Conservation (phyloP, 2,329 filamentous ascomycete genomes). For the Gyromitra esculenta region DNA sequence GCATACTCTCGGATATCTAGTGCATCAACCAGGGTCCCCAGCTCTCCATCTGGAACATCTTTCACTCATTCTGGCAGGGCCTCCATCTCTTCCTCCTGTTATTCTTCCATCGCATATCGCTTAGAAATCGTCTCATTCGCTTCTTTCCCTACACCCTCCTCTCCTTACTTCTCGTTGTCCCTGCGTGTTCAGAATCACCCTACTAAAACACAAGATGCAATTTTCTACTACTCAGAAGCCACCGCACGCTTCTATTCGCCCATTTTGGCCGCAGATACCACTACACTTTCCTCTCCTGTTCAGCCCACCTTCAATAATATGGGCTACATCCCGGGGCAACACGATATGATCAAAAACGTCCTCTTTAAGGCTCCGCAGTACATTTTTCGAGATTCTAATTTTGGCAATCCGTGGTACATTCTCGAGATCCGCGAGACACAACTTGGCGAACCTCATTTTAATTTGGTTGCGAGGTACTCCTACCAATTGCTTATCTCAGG, state of each 20-base stretch:
- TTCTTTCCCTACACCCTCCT: slow-evolving; percentile 2
- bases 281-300: not conserved
- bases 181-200: slow-evolving; percentile 12
- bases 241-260: slow-evolving; percentile 13
- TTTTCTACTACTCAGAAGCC: slow-evolving; percentile 24
- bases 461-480: slow-evolving; percentile 31
- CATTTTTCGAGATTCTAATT: slow-evolving; percentile 39
- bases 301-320: not conserved
- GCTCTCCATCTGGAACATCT: not conserved
- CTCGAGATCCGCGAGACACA: slow-evolving; percentile 40
- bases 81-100: not conserved
- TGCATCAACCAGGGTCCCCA: not conserved
- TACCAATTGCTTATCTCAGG: slow-evolving; percentile 46
- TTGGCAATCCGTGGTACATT: slow-evolving; percentile 45
- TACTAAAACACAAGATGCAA: slow-evolving; percentile 20
- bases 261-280: not conserved
- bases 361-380: slow-evolving; percentile 32
- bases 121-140: slow-evolving; percentile 29
- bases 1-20: not conserved
- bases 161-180: slow-evolving; percentile 31
- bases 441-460: slow-evolving; percentile 24
- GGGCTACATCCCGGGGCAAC: not conserved
- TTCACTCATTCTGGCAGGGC: not conserved
- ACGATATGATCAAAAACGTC: slow-evolving; percentile 23
- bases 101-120: not conserved